Base-by-base conservation (phyloP, 2,329 filamentous ascomycete species). In the Penicillium aurantiogriseum region DNA sequence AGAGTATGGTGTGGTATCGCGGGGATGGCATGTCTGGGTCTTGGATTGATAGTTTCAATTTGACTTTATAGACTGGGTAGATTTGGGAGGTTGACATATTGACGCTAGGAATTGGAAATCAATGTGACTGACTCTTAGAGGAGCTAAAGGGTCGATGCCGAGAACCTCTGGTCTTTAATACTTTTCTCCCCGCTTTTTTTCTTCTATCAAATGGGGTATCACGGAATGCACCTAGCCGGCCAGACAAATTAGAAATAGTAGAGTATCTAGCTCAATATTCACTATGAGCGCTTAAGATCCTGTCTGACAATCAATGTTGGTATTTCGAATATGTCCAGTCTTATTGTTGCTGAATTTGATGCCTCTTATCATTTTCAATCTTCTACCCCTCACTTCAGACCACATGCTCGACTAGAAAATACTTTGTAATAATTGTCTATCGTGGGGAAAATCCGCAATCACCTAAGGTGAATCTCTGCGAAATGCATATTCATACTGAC, bases 51-150 rank as follows among this genome's bases (percentile, higher is more conserved):
- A 55, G 38, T 9, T 15, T 55, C 11, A 50, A 44, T 27, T 29
- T 50, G 5, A 50, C 46, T 31, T 43, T 36, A 23, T 55, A 55
- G 23, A 55, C 52, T 44, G 45, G 31, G 38, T 51, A 55, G 7
- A 36, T 52, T 8, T 27, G 10, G 31, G 40, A 45, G 7, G n/a
- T 7, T 13, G 50, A 10, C 50, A 52, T 52, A 0, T 21, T 51
- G 5, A 23, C 3, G 21, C 17, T 31, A 19, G 25, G 6, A 11
- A 17, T 17, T 29, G 8, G 13, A 9, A 13, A 46, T 6, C 6
- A 17, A 17, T 4, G 5, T 19, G 29, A 11, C 13, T 46, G 27
- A 5, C 13, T 35, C 29, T n/a, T 19, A 15, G 44, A 5, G 27
- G 9, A 2, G n/a, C 3, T 21, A 15, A 5, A 21, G 3, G n/a